A percentile compares a stretch with the other conserved stretches of the same genome.
Conservation (phyloP, 2,329 filamentous ascomycete genomes). For the Colletotrichum neosansevieriae region DNA sequence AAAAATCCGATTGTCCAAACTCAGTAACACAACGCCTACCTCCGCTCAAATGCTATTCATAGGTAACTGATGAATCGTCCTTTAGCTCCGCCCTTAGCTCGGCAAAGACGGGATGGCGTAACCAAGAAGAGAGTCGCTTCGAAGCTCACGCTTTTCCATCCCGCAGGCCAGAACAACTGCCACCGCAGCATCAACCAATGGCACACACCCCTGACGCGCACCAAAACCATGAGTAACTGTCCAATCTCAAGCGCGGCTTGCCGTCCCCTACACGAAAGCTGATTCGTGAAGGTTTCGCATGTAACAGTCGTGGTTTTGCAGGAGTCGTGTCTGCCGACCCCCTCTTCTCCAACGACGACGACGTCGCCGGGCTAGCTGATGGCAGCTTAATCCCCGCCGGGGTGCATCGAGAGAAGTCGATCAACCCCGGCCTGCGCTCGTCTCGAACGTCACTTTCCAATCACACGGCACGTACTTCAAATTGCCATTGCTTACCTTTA, state of each 20-base stretch:
- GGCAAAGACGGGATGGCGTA: constrained; percentile 10
- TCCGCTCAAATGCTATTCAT: neutral
- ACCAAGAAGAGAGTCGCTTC: neutral
- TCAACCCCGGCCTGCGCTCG: too few species aligned
- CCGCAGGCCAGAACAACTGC: neutral
- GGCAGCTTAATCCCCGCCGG: constrained; percentile 19
- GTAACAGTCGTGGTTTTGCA: constrained; percentile 34
- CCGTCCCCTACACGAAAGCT: constrained; percentile 9
- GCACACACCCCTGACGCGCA: neutral
- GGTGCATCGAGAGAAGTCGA: constrained; percentile 14
- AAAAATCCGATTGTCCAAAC: constrained; percentile 9
- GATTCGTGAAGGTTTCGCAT: constrained; percentile 23
- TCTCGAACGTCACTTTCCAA: neutral
- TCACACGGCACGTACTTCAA: constrained; percentile 8
- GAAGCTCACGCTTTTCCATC: neutral
- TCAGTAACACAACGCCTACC: constrained; percentile 9
- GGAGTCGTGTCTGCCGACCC: constrained; percentile 24
- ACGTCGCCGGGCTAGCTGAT: constrained; percentile 12
- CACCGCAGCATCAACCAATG: constrained; percentile 13
- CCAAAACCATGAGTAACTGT: neutral
- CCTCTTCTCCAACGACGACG: neutral
- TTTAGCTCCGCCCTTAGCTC: neutral
- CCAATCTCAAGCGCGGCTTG: constrained; percentile 6
- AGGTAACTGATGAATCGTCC: neutral
- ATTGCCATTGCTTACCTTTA: too few species aligned